phyloP scores from a whole-genome alignment of 495 filamentous ascomycete genomes.

The Extremus antarcticus region DNA sequence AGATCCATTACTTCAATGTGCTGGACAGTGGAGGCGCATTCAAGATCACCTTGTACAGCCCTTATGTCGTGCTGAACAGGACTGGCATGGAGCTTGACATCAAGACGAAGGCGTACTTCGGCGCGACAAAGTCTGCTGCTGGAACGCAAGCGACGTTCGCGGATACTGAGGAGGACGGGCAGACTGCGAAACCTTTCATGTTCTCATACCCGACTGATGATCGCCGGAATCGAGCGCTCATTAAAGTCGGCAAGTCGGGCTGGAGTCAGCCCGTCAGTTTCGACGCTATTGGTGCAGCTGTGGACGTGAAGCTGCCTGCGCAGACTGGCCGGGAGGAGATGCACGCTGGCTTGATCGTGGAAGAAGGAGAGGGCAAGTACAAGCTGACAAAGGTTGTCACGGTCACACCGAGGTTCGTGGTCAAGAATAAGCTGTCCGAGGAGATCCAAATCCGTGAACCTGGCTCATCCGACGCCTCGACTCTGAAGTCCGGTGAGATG shows the following conservation, averaged over 20 bases:
- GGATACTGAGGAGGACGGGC: slow-evolving; percentile 39
- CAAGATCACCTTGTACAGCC: slow-evolving; percentile 84
- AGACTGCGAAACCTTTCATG: slow-evolving; percentile 83
- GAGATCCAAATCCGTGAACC: slow-evolving; percentile 83
- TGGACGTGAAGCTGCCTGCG: slow-evolving; percentile 72
- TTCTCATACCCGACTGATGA: slow-evolving; percentile 85
- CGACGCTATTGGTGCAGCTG: slow-evolving; percentile 90
- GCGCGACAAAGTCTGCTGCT: slow-evolving; percentile 67
- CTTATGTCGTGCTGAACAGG: slow-evolving; percentile 89
- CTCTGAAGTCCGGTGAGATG: slow-evolving; percentile 61
- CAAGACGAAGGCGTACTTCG: slow-evolving; percentile 76
- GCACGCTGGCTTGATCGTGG: slow-evolving; percentile 77
- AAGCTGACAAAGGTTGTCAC: slow-evolving; percentile 92
- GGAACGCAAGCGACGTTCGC: slow-evolving; percentile 53
- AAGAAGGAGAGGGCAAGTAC: slow-evolving; percentile 91
- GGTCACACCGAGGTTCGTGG: slow-evolving; percentile 81
- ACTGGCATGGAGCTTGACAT: slow-evolving; percentile 84
- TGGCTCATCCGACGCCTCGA: slow-evolving; percentile 69
- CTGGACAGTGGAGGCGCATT: slow-evolving; percentile 92
- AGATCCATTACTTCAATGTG: slow-evolving; percentile 85
- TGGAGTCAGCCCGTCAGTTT: slow-evolving; percentile 98
- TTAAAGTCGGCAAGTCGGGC: slow-evolving; percentile 76
- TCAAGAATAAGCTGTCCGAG: slow-evolving; percentile 86
- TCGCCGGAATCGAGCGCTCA: slow-evolving; percentile 71
- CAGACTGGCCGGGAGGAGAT: slow-evolving; percentile 62